Conservation (phyloP, 306 rosid genomes). For the Ormosia semicastrata region DNA sequence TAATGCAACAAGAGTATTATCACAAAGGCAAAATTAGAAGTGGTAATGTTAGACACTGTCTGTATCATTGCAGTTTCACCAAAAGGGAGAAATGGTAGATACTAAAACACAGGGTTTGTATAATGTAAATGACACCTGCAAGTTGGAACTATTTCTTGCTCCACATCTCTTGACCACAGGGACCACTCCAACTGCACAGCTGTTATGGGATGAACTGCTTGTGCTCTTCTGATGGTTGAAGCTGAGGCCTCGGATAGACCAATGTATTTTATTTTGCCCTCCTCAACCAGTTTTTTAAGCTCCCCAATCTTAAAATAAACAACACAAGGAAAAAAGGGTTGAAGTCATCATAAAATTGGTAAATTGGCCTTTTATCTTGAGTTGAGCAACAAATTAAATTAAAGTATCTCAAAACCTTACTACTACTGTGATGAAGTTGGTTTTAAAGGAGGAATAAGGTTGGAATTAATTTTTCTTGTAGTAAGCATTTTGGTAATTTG, state of each 20-base stretch:
- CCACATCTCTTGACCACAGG: constrained; percentile 60
- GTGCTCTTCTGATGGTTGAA: constrained; percentile 69
- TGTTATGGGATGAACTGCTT: constrained; percentile 63
- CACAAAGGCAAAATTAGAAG: neutral
- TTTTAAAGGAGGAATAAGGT: too few relatives aligned
- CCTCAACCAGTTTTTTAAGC: constrained; percentile 58
- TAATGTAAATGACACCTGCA: constrained; percentile 40
- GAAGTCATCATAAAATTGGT: neutral
- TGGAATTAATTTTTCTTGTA: too few relatives aligned
- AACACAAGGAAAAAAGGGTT: neutral
- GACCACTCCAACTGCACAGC: constrained; percentile 66
- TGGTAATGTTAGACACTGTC: neutral
- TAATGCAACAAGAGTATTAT: neutral
- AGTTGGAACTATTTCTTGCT: constrained; percentile 56
- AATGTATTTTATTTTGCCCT: constrained; percentile 58
- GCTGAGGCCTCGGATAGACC: constrained; percentile 69
- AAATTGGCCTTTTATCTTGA: too few relatives aligned
- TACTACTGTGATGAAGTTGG: too few relatives aligned
- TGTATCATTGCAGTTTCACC: neutral
- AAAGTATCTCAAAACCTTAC: too few relatives aligned
- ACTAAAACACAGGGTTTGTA: neutral
- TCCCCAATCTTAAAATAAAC: constrained; percentile 44
- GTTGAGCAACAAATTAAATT: too few relatives aligned
- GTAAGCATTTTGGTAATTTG: too few relatives aligned
- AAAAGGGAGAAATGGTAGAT: neutral